Base-by-base conservation (phyloP, 805 yeast species). In the Nakazawaea ambrosiae region DNA sequence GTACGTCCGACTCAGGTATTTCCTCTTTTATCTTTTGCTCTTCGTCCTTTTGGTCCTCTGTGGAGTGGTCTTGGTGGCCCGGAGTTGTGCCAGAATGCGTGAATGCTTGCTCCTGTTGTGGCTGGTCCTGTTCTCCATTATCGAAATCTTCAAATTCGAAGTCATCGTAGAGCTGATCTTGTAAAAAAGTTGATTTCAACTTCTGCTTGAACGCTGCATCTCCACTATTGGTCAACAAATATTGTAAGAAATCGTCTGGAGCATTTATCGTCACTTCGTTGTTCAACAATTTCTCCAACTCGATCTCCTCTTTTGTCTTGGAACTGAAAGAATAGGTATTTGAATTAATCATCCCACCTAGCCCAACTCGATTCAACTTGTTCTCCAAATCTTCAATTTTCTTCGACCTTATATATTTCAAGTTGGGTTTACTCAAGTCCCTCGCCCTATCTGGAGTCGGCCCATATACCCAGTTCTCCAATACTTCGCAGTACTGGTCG, bases 381-480 rank as follows among this genome's bases (percentile, higher is more conserved):
- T 42, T 44, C 30, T 46, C 54, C 14, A 53, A 49, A 33, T 50
- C 56, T 22, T 49, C 49, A 4, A 49, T 43, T 20, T 26, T 31
- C 30, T 49, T 42, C n/a, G 49, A 50, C 20, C 47, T 39, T 3
- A 59, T 35, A 26, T 51, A 50, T 6, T 50, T 50, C 10, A 37
- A 27, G 35, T 47, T 50, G 5, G 66, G 66, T 33, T 63, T 51
- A 7, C 63, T 55, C 4, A 47, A 44, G 25, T 53, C 56, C 31
- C 78, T 54, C 17, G 71, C 65, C 34, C 72, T 62, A 18, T 60
- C 63, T 3, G 72, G 66, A 10, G 60, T 54, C 2, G 62, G 65
- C 15, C 73, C 64, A 27, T 65, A 63, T 28, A 72, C 66, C 86
- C 86, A 81, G n/a, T 61, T 60, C 41, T 73, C 61, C 45, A 79